Conservation (phyloP, 306 rosid genomes). For the Gastrolobium bilobum region DNA sequence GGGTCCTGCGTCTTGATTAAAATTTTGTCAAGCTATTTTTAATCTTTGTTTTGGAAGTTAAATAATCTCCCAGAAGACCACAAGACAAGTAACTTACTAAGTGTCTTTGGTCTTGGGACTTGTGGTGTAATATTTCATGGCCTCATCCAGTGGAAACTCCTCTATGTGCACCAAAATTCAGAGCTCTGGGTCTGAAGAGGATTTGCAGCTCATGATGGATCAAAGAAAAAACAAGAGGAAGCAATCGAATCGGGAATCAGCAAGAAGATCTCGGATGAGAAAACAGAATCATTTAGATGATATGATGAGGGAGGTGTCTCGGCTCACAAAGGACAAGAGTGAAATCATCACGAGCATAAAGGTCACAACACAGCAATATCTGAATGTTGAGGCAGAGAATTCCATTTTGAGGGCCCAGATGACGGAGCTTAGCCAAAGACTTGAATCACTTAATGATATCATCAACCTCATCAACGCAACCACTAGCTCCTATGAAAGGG, state of each 20-base stretch:
- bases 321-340: constrained; percentile 64
- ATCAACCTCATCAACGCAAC: constrained; percentile 52
- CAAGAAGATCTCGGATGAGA: constrained; percentile 82
- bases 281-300: constrained; percentile 84
- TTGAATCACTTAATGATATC: constrained; percentile 75
- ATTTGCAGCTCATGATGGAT: constrained; percentile 66
- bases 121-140: constrained; percentile 53
- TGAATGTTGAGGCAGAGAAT: constrained; percentile 70
- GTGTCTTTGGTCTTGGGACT: background rate
- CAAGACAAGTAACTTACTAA: background rate
- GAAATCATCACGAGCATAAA: constrained; percentile 63
- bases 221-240: constrained; percentile 79
- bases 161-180: constrained; percentile 52
- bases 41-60: background rate
- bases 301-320: constrained; percentile 55
- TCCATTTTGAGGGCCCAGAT: constrained; percentile 72
- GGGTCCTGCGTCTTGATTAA: constrained; percentile 40
- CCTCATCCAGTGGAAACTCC: constrained; percentile 75
- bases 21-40: background rate
- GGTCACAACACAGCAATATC: constrained; percentile 59
- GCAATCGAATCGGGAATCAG: constrained; percentile 90
- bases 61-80: constrained; percentile 10
- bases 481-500: constrained; percentile 47
- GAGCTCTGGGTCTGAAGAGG: constrained; percentile 72
- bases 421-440: constrained; percentile 73